Evolutionary conservation across 2,329 filamentous ascomycete genomes (phyloP), one percentile per base, ranked within the genome.

Genomic region (Paraconiothyrium brasiliense): DNA sequence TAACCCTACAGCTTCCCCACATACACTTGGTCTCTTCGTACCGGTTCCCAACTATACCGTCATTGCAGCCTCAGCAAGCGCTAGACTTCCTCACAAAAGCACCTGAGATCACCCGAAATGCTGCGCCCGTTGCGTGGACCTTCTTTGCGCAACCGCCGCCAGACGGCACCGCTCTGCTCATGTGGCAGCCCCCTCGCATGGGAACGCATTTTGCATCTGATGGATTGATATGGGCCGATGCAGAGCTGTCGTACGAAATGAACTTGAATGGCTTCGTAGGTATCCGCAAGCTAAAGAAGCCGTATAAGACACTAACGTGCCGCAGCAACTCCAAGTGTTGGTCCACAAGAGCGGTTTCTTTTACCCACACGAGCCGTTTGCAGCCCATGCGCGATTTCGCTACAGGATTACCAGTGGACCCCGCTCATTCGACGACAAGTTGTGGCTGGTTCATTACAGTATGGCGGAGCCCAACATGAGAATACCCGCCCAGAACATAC

Each of bases 391-490:
- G 55, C 90, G 94, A 71, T 89, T 91, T 71, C 91, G 94, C 66
- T 98, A 97, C 81, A 92, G 94, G 66, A 87, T 99, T 44, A 88
- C 89, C 0, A 89, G 89, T 57, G 88, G 89, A 34, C 90, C 89
- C 68, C 85, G 88, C 47, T 87, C 90, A 14, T 87, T 88, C 63
- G 94, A 98, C 76, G 88, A 92, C 30, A 91, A 89, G 61, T 84
- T 98, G 16, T 98, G 93, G 90, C 89, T 99, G 57, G 88, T 97
- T 34, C 94, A 97, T 80, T 98, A 97, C 78, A 89, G 90, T 39
- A 89, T 90, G 60, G 86, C 92, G 8, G 91, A 95, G 43, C 88
- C 87, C 50, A 86, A 87, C 59, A 90, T 94, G 66, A 87, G 91
- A 62, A 84, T 96, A 37, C 91, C 92, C 1, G 85, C 88, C 22